Evolutionary conservation across 495 filamentous ascomycete species (phyloP), one percentile per base, ranked within the genome.

Genomic region (Lasiosphaeria miniovina): DNA sequence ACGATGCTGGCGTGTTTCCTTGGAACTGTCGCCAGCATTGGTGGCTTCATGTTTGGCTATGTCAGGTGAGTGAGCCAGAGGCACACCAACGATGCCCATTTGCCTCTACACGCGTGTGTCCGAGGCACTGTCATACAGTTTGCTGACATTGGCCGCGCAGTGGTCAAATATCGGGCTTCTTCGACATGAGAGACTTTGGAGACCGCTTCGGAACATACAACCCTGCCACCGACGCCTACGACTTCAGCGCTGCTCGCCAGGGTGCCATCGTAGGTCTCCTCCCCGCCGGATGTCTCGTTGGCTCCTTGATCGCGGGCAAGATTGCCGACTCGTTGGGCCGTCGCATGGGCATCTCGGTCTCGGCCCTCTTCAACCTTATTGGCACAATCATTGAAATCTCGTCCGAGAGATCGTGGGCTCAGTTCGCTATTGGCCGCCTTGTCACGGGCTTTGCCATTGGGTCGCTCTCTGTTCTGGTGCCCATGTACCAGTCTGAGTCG

Each of bases 41-140:
- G 89, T 67, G 88, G 89, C 60, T 89, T 91, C 75, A 88, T 91
- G 72, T 91, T 91, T 62, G 89, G 89, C 61, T 90, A 90, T 71
- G 86, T 78, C 54, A 88, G 57, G 88, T 87, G 71, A 63, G 77
- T 24, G 24, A 24, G 24, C 24, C 24, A 24, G 24, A 24, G 24
- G 24, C 24, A 24, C 24, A 24, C 1, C 24, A 24, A 57, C 15
- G 4, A n/a, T 4, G 36, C 38, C 11, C 63, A 68, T 54, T 62
- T 46, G 2, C 49, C n/a, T 49, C 34, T 12, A 36, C 17, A 43
- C 12, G 14, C 38, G 36, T 55, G 32, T 33, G 48, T 50, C 11
- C 34, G 43, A 31, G 38, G 8, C 12, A 45, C 6, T 7, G 31
- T 15, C 52, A 55, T 58, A 32, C 49, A 34, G 38, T 54, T 51